Conservation (phyloP, 2,329 filamentous ascomycete species). For the Torrubiellomyces zombiae region DNA sequence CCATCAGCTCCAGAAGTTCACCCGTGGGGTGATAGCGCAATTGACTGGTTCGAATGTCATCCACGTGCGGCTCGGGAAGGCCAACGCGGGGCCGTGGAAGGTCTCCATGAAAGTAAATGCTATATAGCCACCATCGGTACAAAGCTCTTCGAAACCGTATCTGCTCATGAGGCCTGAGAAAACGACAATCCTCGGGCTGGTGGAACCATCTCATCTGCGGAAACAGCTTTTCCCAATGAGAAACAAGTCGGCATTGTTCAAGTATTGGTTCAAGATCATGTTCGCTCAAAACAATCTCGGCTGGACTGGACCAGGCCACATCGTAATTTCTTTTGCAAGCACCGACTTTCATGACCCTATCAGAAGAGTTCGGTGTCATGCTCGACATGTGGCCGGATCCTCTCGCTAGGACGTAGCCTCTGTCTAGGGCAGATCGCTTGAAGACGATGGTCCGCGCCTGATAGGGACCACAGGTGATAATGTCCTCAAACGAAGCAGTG, state of each 20-base stretch:
- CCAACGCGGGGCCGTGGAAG: conserved; percentile 19
- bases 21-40: conserved; percentile 26
- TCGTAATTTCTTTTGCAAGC: too few relatives aligned
- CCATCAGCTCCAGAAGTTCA: conserved; percentile 27
- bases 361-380: conserved; percentile 2
- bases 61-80: conserved; percentile 20
- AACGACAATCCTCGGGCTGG: conserved; percentile 25
- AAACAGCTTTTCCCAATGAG: conserved; percentile 22
- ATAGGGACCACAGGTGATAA: conserved; percentile 17
- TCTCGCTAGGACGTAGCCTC: conserved; percentile 13
- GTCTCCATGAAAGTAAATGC: conserved; percentile 32
- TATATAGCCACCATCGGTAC: conserved; percentile 38
- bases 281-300: conserved; percentile 14
- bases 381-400: not conserved
- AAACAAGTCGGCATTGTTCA: conserved; percentile 18
- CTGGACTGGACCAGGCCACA: not conserved
- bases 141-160: conserved; percentile 31
- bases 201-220: conserved; percentile 30
- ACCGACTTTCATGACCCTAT: too few relatives aligned
- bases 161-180: conserved; percentile 24
- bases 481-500: conserved; percentile 22
- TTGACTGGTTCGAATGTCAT: conserved; percentile 24
- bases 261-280: conserved; percentile 17
- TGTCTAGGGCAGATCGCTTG: conserved; percentile 17
- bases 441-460: conserved; percentile 22